Conservation (phyloP, 2,329 filamentous ascomycete species). For the Biscogniauxia sp. region DNA sequence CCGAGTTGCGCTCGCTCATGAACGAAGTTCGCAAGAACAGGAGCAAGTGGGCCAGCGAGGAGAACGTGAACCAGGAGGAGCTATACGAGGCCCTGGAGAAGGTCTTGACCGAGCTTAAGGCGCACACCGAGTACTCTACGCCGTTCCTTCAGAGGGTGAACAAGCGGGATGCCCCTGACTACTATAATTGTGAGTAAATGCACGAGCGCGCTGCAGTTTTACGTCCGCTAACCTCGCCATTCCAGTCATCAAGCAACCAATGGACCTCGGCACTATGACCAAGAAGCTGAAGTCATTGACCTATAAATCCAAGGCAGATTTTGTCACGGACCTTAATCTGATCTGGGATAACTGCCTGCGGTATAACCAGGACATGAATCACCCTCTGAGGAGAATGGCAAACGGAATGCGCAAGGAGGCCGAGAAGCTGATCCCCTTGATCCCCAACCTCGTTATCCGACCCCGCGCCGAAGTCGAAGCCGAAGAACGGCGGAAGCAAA, state of each 20-base stretch:
- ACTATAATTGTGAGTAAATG: constrained; percentile 72
- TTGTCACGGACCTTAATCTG: constrained; percentile 86
- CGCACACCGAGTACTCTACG: constrained; percentile 95
- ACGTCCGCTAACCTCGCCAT: constrained; percentile 13
- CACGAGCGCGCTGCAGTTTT: constrained; percentile 6
- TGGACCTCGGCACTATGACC: constrained; percentile 97
- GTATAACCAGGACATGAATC: constrained; percentile 88
- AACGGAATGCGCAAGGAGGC: constrained; percentile 97
- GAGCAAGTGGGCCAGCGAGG: constrained; percentile 98
- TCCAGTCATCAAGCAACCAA: constrained; percentile 90
- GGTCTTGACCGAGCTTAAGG: constrained; percentile 94
- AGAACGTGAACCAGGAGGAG: constrained; percentile 96
- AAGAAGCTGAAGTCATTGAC: constrained; percentile 85
- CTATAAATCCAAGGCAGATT: constrained; percentile 90
- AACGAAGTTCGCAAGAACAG: constrained; percentile 97
- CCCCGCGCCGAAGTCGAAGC: constrained; percentile 93
- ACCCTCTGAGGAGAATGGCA: constrained; percentile 87
- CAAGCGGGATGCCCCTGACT: constrained; percentile 95
- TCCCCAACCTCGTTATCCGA: constrained; percentile 86
- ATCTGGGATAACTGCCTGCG: constrained; percentile 97
- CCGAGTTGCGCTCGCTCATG: constrained; percentile 87
- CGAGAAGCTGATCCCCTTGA: constrained; percentile 91
- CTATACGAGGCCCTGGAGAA: constrained; percentile 96
- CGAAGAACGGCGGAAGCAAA: constrained; percentile 79
- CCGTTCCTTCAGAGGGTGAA: constrained; percentile 93